These are phyloP conservation scores for Pichia sp. DNA, from an alignment of 1,139 yeast species.

Conservation along the genomic window DNA sequence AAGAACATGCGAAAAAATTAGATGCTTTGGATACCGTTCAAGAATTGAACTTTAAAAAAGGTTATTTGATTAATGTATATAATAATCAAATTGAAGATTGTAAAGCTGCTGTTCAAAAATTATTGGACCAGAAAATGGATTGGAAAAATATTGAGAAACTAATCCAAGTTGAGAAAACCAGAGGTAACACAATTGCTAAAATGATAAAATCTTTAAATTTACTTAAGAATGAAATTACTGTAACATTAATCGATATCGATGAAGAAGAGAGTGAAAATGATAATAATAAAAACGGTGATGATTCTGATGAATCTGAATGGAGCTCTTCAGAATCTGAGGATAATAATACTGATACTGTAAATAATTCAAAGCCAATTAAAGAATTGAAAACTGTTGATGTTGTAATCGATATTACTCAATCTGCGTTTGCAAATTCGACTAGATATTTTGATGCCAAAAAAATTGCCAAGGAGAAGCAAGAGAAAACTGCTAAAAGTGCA, in stretches of 20 bases:
- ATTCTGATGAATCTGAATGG: conserved; percentile 26
- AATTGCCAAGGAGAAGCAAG: conserved; percentile 69
- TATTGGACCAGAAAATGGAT: conserved; percentile 83
- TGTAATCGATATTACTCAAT: conserved; percentile 57
- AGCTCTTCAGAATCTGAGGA: conserved; percentile 28
- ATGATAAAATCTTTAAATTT: conserved; percentile 66
- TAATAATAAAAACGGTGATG: conserved; percentile 23
- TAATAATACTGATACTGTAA: conserved; percentile 32
- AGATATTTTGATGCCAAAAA: conserved; percentile 74
- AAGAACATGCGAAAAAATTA: conserved; percentile 67
- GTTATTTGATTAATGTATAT: conserved; percentile 63
- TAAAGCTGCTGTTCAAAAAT: conserved; percentile 53
- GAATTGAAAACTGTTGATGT: conserved; percentile 38
- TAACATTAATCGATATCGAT: conserved; percentile 48
- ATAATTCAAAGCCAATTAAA: conserved; percentile 15
- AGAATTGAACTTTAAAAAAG: conserved; percentile 56
- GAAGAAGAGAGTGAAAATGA: conserved; percentile 29
- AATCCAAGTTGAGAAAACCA: conserved; percentile 59
- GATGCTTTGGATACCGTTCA: conserved; percentile 62
- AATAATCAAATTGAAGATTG: conserved; percentile 71
- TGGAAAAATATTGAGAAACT: conserved; percentile 85
- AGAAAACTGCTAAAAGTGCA: conserved; percentile 73
- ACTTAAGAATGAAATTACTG: conserved; percentile 57
- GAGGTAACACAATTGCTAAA: conserved; percentile 59
- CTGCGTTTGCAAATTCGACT: conserved; percentile 91